Base-by-base conservation (phyloP, 441 rosid species). In the Bruguiera hainesii region DNA sequence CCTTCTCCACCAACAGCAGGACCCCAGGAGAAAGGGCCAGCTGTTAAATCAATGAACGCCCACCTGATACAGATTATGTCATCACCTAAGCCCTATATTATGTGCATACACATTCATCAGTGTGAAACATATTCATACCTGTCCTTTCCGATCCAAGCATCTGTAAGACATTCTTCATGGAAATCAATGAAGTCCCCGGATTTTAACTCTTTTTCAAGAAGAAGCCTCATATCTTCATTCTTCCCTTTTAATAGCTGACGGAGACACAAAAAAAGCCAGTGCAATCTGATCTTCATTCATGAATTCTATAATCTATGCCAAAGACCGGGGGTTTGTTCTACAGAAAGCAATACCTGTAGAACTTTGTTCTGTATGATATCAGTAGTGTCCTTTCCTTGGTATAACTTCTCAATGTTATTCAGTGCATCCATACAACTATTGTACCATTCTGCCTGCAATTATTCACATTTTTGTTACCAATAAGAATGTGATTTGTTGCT, bases 1-100 rank as follows among this genome's bases (percentile, higher is more conserved):
- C 99, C 99, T 83, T 96, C 97, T 73, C 99, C 99, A 74, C 99
- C 99, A 69, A 96, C 99, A 78, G 99, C 91, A 67, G 99, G 98
- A 66, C 99, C 99, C 99, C 97, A 96, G 19, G 98, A 81, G 79
- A 96, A 96, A 73, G 97, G 98, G 62, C 98, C 99, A 28, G 98
- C 98, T 55, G 85, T 78, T 78, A 96, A 84, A 81, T 96, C 98
- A 74, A 96, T 81, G 76, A 96, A 90, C 46, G 94, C 96, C 98
- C 97, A 96, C 91, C 98, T 96, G 82, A 71, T 39, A 79, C 71
- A 73, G 68, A 76, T 46, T 25, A 56, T 30, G 42, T 59, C 28
- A 69, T 42, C 55, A 30, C 58, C 21, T 67, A 58, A 39, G 42
- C 64, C 50, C 63, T 52, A 55, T 15, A 4, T 23, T 55, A n/a